A percentile compares a stretch with the other conserved stretches of the same genome.
Conservation (phyloP, 2,329 filamentous ascomycete species). For the Juglanconis juglandina region DNA sequence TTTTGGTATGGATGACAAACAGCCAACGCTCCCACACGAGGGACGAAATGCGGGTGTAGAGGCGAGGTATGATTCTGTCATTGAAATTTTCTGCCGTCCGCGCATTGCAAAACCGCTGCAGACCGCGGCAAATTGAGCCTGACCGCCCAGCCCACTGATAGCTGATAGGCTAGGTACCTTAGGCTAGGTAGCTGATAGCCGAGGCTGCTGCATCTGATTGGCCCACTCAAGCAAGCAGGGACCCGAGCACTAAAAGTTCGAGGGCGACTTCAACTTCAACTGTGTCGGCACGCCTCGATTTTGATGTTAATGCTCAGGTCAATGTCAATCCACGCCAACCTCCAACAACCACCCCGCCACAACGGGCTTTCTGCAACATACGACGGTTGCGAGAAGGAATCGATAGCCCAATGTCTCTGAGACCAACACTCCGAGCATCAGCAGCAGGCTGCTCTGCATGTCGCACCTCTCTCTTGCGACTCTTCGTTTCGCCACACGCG, state of each 20-base stretch:
- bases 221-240: background rate
- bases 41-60: background rate
- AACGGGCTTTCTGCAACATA: background rate
- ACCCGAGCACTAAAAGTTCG: background rate
- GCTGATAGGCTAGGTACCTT: background rate
- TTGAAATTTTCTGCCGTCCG: background rate
- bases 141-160: no score
- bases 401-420: conserved; percentile 16
- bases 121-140: background rate
- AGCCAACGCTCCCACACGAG: background rate
- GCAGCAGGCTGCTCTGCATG: conserved; percentile 29
- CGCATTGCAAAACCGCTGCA: background rate
- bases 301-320: no score
- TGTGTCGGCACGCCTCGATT: no score
- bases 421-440: conserved; percentile 25
- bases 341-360: background rate
- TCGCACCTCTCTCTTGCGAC: conserved; percentile 25
- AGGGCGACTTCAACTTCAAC: background rate
- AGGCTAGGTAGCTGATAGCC: background rate
- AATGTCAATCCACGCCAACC: background rate
- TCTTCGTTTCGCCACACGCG: conserved; percentile 21
- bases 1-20: background rate
- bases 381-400: background rate
- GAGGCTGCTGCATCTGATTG: background rate
- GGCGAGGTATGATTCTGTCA: background rate